phyloP scores from a whole-genome alignment of 441 rosid species.

The Aleurites moluccanus region DNA sequence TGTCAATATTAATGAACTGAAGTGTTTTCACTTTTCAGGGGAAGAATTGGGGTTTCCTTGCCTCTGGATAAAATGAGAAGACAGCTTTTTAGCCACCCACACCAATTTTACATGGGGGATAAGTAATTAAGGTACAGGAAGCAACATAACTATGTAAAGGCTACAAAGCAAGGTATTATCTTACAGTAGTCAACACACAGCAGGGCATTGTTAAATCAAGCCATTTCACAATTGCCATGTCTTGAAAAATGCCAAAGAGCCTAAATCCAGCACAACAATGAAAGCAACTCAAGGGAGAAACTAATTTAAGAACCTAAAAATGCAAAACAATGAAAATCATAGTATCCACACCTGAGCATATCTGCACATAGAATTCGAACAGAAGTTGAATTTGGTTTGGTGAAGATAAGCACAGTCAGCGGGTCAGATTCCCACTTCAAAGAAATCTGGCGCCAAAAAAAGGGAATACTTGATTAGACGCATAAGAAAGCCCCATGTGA shows the following conservation, averaged over 20 bases:
- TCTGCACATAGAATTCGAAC: constrained; percentile 74
- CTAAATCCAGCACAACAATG: constrained; percentile 1
- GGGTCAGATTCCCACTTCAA: constrained; percentile 93
- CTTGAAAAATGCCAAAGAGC: neutral
- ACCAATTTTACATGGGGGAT: neutral
- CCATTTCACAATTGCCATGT: neutral
- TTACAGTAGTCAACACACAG: neutral
- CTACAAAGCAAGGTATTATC: neutral
- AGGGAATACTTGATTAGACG: constrained; percentile 31
- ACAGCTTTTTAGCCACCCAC: neutral
- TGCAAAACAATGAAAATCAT: neutral
- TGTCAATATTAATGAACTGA: neutral
- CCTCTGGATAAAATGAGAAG: neutral
- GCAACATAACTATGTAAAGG: neutral
- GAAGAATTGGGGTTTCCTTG: neutral
- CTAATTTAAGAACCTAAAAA: neutral
- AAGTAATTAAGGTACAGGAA: neutral
- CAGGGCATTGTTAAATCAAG: neutral
- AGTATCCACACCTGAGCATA: constrained; percentile 71
- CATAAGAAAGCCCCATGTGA: constrained; percentile 14
- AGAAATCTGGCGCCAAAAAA: constrained; percentile 64
- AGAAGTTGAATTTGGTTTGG: constrained; percentile 86
- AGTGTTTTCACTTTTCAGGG: neutral
- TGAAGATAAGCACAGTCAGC: constrained; percentile 81
- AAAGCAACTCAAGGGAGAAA: neutral